Evolutionary conservation across 305 asterid species (phyloP).

Genomic region (Fraxinus sp.): DNA sequence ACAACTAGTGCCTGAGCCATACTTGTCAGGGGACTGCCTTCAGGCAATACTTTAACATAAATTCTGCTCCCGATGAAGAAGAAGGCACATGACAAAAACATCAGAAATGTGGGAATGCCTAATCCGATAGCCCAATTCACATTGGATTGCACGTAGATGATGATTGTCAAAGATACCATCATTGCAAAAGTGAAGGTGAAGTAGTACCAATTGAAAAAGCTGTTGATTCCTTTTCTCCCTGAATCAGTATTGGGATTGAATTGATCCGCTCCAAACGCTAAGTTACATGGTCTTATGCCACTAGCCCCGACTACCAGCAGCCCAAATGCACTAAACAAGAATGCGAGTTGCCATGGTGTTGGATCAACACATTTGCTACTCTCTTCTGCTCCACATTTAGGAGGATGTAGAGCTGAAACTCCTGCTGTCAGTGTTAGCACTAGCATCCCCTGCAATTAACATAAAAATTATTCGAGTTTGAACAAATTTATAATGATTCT

Average conservation of each 20-base stretch:
- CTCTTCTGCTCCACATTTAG: conserved; percentile 38
- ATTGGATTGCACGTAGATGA: conserved; percentile 67
- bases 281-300: conserved; percentile 73
- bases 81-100: conserved; percentile 57
- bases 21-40: conserved; percentile 70
- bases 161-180: conserved; percentile 63
- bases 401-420: conserved; percentile 58
- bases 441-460: conserved; percentile 45
- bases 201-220: conserved; percentile 87
- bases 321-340: conserved; percentile 55
- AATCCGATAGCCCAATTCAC: conserved; percentile 73
- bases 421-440: conserved; percentile 57
- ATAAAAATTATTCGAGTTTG: background rate
- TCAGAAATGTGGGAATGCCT: conserved; percentile 56
- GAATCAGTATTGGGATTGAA: conserved; percentile 69
- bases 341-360: conserved; percentile 46
- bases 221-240: conserved; percentile 60
- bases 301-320: conserved; percentile 63
- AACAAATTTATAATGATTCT: background rate
- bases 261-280: conserved; percentile 82
- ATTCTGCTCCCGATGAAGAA: conserved; percentile 61
- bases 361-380: conserved; percentile 44
- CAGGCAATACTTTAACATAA: conserved; percentile 71
- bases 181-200: conserved; percentile 69
- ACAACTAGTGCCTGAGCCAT: conserved; percentile 48